Evolutionary conservation across 2,329 filamentous ascomycete genomes (phyloP), one percentile per base, ranked within the genome.

Genomic region (Penicillium vulpinum): DNA sequence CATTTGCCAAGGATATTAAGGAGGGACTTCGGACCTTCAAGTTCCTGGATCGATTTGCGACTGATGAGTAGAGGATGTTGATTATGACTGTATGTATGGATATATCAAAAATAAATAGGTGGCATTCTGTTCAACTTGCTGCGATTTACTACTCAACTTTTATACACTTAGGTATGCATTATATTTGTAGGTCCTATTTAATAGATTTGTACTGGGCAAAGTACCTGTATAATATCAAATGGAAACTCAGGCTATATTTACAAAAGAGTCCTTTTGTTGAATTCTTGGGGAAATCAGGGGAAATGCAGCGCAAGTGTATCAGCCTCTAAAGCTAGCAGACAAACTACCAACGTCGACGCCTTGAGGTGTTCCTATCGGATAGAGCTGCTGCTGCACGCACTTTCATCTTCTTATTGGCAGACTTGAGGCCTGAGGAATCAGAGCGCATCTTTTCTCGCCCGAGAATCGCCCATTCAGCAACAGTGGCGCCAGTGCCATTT

Each of bases 11-110:
- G 3, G 65, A 72, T 1, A 66, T 89, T n/a, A 78, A 82, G 72
- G 78, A 82, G 2, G 88, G 87, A 0, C 73, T 91, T 64, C 79
- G 77, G 56, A 82, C 75, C 3, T 91, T 88, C 62, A 88, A 85
- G 76, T 90, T 89, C 66, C 76, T 86, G 33, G 81, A 84, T 59
- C 79, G 87, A 3, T 90, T 88, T 66, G 77, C 85, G 1, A 46
- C 85, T 24, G 51, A 54, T 49, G 21, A 54, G 9, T 29, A 43
- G 5, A 1, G 9, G 8, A 7, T 29, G 4, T 39, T 22, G 11
- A 9, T 33, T 31, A 36, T 54, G 35, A 40, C 26, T 39, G 16
- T 28, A 41, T 54, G 28, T 40, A 44, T 51, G 49, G 49, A 50
- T 49, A 54, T 36, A 43, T 22, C 24, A 41, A n/a, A 38, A 36